phyloP scores from a whole-genome alignment of 179 eudicot species.

The Beta macrorhiza region DNA sequence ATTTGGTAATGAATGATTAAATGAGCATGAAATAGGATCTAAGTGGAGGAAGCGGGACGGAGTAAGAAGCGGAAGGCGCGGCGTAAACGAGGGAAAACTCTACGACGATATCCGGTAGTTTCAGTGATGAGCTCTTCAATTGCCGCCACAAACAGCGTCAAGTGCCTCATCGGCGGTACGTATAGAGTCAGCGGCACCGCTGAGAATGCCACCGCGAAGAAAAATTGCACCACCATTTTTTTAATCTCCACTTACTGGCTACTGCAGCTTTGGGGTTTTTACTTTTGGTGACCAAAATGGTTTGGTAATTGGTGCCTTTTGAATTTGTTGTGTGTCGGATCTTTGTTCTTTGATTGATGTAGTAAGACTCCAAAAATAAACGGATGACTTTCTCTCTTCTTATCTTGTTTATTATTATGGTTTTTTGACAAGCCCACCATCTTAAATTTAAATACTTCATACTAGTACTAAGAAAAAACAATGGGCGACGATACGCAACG shows the following conservation, averaged over 20 bases:
- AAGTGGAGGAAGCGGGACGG: constrained; percentile 11
- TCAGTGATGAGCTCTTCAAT: constrained; percentile 50
- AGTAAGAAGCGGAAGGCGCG: constrained; percentile 49
- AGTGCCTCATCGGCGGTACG: constrained; percentile 70
- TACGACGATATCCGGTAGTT: constrained; percentile 34
- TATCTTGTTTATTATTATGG: neutral
- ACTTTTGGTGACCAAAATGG: neutral
- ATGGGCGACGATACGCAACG: too few species aligned
- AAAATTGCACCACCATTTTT: constrained; percentile 48
- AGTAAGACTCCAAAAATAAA: neutral
- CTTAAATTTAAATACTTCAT: too few species aligned
- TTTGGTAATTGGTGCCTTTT: neutral
- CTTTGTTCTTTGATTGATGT: neutral
- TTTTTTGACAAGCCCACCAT: too few species aligned
- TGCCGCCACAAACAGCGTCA: constrained; percentile 57
- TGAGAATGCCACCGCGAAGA: constrained; percentile 75
- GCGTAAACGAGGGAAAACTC: constrained; percentile 55
- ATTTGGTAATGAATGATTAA: neutral
- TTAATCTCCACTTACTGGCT: too few species aligned
- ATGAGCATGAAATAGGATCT: neutral
- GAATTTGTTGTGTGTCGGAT: too few species aligned
- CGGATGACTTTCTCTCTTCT: neutral
- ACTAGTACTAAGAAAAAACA: too few species aligned
- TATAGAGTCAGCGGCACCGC: constrained; percentile 73
- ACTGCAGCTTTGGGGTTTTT: neutral